Percentiles rank a stretch among this genome's conserved stretches.
phyloP scores from a whole-genome alignment of 768 basidiomycete genomes.

The Phlebiopsis gigantea region DNA sequence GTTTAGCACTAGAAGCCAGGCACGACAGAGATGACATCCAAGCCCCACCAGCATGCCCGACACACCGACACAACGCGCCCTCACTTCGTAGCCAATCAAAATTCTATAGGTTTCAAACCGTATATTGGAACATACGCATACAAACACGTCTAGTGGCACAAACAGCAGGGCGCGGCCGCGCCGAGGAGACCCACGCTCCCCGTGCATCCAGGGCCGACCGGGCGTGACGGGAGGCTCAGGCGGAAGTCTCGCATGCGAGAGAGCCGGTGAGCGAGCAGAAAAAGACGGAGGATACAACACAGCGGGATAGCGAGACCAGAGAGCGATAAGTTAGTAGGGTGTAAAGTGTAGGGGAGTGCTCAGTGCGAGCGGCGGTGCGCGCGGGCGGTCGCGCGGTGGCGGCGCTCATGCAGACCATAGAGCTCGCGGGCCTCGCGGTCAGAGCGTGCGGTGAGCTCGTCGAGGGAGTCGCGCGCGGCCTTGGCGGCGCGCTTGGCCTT shows the following conservation, averaged over 20 bases:
- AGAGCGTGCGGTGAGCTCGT: background rate
- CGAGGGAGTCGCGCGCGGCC: background rate
- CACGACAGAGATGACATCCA: background rate
- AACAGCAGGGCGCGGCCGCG: background rate
- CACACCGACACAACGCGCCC: background rate
- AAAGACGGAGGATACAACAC: background rate
- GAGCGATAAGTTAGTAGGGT: background rate
- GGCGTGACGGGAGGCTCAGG: background rate
- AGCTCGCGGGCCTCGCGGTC: background rate
- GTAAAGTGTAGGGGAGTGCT: background rate
- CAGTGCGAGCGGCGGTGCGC: background rate
- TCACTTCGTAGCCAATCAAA: background rate
- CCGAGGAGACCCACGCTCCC: slow-evolving; percentile 8
- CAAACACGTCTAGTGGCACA: background rate
- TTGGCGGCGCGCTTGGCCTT: slow-evolving; percentile 4
- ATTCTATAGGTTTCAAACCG: background rate
- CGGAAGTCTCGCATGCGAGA: slow-evolving; percentile 7
- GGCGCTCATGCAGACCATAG: background rate
- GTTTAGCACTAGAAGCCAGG: background rate
- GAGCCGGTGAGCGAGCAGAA: background rate
- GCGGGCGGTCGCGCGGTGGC: background rate
- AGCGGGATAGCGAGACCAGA: background rate
- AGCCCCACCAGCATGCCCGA: background rate
- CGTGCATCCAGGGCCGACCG: background rate
- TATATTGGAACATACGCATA: slow-evolving; percentile 2